These are phyloP conservation scores for Arthroderma sp. DNA, from an alignment of 2,329 filamentous ascomycete species.

Conservation along the genomic window DNA sequence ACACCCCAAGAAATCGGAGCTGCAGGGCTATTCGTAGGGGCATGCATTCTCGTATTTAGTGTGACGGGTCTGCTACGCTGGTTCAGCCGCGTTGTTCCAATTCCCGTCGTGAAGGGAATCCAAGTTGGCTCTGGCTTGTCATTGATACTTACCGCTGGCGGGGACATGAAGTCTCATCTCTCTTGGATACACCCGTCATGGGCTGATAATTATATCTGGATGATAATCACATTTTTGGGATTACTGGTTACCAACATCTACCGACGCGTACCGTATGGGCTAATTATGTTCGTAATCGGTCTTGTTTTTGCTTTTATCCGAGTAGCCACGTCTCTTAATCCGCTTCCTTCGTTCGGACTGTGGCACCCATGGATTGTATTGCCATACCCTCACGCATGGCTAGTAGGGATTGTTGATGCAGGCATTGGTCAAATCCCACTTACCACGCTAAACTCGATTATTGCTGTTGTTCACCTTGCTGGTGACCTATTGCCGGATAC, in stretches of 20 bases:
- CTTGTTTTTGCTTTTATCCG: slow-evolving; percentile 48
- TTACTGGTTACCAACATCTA: slow-evolving; percentile 55
- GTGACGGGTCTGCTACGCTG: slow-evolving; percentile 63
- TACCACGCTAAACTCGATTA: slow-evolving; percentile 82
- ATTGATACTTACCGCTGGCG: slow-evolving; percentile 64
- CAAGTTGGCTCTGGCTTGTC: slow-evolving; percentile 84
- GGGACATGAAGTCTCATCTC: slow-evolving; percentile 52
- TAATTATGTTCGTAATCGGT: slow-evolving; percentile 57
- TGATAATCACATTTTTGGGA: slow-evolving; percentile 56
- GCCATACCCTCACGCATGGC: slow-evolving; percentile 36
- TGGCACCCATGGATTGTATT: slow-evolving; percentile 47
- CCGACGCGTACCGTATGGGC: slow-evolving; percentile 61
- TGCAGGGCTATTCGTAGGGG: slow-evolving; percentile 67
- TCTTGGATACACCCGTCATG: slow-evolving; percentile 52
- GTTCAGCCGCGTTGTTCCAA: slow-evolving; percentile 61
- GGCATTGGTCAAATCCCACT: slow-evolving; percentile 79
- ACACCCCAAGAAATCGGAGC: slow-evolving; percentile 60
- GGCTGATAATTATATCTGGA: slow-evolving; percentile 69
- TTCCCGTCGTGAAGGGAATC: slow-evolving; percentile 85
- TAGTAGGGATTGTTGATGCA: slow-evolving; percentile 46
- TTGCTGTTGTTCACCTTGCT: slow-evolving; percentile 71
- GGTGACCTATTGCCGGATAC: slow-evolving; percentile 60
- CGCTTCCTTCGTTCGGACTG: slow-evolving; percentile 38
- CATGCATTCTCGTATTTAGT: slow-evolving; percentile 62
- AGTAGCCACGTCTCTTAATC: slow-evolving; percentile 12